Conservation (phyloP, 2,329 filamentous ascomycete species). For the Fusarium sp. region DNA sequence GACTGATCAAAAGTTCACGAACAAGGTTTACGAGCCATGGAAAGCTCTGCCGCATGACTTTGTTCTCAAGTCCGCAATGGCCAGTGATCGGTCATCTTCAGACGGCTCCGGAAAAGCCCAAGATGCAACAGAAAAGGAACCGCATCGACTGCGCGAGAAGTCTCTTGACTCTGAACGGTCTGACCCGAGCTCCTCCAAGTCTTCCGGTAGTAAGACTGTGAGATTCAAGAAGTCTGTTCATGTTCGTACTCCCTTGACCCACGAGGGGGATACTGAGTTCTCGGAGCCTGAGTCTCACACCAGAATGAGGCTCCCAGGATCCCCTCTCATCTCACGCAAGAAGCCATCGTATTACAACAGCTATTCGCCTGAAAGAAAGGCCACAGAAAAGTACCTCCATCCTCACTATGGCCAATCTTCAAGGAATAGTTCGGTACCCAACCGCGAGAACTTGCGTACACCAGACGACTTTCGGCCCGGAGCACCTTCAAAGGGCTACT, state of each 20-base stretch:
- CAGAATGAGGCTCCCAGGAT: slow-evolving; percentile 4
- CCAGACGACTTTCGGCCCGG: slow-evolving; percentile 15
- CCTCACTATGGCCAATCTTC: slow-evolving; percentile 10
- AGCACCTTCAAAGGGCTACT: slow-evolving; percentile 29
- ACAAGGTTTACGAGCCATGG: background rate
- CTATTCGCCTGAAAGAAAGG: background rate
- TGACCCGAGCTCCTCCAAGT: slow-evolving; percentile 35
- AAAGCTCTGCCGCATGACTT: background rate
- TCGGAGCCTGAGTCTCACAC: slow-evolving; percentile 18
- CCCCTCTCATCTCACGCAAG: slow-evolving; percentile 28
- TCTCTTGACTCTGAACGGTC: slow-evolving; percentile 33
- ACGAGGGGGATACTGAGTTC: slow-evolving; percentile 12
- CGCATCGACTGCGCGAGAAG: slow-evolving; percentile 9
- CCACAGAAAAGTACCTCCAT: slow-evolving; percentile 3
- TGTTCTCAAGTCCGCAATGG: background rate
- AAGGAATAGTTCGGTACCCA: background rate
- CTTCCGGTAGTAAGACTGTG: slow-evolving; percentile 40
- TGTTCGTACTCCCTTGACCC: slow-evolving; percentile 21
- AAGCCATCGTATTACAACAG: background rate
- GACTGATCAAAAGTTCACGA: background rate
- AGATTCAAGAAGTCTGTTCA: slow-evolving; percentile 40
- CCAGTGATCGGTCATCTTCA: slow-evolving; percentile 8
- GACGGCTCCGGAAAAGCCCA: background rate
- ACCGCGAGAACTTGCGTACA: background rate
- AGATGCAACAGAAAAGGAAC: background rate